These are phyloP conservation scores for Pueraria montana DNA, from an alignment of 306 rosid species.

Conservation along the genomic window DNA sequence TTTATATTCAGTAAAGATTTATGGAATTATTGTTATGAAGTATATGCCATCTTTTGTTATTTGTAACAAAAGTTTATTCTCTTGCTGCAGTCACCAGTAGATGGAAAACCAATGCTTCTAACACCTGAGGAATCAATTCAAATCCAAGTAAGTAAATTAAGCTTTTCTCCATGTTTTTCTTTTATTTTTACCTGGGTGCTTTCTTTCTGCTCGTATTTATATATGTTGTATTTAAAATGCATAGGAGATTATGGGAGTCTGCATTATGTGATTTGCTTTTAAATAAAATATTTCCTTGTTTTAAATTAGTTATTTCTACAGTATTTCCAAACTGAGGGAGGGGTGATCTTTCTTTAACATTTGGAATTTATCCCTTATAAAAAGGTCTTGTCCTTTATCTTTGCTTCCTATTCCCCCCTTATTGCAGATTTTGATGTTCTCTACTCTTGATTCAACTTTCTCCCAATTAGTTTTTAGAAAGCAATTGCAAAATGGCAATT, in stretches of 20 bases:
- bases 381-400: slow-evolving; percentile 21
- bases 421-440: not conserved
- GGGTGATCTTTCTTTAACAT: slow-evolving; percentile 15
- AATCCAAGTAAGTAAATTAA: slow-evolving; percentile 75
- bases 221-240: slow-evolving; percentile 9
- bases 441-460: slow-evolving; percentile 25
- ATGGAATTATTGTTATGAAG: slow-evolving; percentile 30
- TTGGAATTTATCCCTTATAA: slow-evolving; percentile 4
- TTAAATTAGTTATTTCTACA: slow-evolving; percentile 23
- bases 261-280: slow-evolving; percentile 26
- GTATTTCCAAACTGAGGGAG: slow-evolving; percentile 7
- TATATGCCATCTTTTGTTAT: slow-evolving; percentile 39
- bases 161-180: slow-evolving; percentile 10
- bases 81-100: slow-evolving; percentile 85
- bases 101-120: slow-evolving; percentile 97
- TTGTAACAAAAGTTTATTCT: slow-evolving; percentile 45
- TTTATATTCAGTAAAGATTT: slow-evolving; percentile 2
- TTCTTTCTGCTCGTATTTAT: not conserved
- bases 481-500: slow-evolving; percentile 21
- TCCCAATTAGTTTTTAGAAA: not conserved
- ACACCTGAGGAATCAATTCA: slow-evolving; percentile 98
- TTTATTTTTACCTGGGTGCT: slow-evolving; percentile 3
- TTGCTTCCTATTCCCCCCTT: not conserved
- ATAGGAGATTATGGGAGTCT: slow-evolving; percentile 11
- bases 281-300: slow-evolving; percentile 33